phyloP scores from a whole-genome alignment of 495 filamentous ascomycete species.

The Xylaria palmicola region DNA sequence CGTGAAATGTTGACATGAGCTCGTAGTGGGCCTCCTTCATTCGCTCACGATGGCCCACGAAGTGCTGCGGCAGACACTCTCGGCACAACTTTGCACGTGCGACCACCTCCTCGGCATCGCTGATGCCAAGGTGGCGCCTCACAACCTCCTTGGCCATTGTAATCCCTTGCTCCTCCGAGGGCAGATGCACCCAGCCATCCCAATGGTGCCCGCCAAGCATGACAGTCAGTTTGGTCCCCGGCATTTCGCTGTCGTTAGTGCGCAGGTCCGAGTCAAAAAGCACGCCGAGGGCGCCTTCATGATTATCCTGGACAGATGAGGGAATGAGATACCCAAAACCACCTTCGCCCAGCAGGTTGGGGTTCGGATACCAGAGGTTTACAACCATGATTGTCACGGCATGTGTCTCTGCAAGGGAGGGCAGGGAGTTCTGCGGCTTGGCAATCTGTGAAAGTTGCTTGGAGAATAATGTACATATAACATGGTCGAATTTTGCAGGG shows the following conservation, averaged over 20 bases:
- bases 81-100: constrained; percentile 61
- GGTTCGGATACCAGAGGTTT: constrained; percentile 77
- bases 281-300: constrained; percentile 82
- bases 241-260: constrained; percentile 19
- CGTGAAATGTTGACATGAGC: constrained; percentile 56
- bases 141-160: constrained; percentile 67
- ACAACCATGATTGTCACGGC: constrained; percentile 85
- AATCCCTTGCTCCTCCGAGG: constrained; percentile 61
- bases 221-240: constrained; percentile 85
- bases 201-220: constrained; percentile 96
- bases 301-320: constrained; percentile 74
- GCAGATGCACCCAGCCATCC: constrained; percentile 57
- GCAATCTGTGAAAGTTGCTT: constrained; percentile 45
- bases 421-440: constrained; percentile 38
- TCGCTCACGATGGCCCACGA: constrained; percentile 66
- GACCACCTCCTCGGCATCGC: constrained; percentile 39
- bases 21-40: constrained; percentile 59
- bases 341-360: constrained; percentile 56
- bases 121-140: constrained; percentile 70
- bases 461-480: constrained; percentile 69
- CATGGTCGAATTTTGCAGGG: constrained; percentile 52
- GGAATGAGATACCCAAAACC: constrained; percentile 91
- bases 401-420: constrained; percentile 53
- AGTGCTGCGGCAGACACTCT: constrained; percentile 88
- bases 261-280: constrained; percentile 79